Conservation (phyloP, 2,329 filamentous ascomycete species). For the Pseudogymnoascus sp. region DNA sequence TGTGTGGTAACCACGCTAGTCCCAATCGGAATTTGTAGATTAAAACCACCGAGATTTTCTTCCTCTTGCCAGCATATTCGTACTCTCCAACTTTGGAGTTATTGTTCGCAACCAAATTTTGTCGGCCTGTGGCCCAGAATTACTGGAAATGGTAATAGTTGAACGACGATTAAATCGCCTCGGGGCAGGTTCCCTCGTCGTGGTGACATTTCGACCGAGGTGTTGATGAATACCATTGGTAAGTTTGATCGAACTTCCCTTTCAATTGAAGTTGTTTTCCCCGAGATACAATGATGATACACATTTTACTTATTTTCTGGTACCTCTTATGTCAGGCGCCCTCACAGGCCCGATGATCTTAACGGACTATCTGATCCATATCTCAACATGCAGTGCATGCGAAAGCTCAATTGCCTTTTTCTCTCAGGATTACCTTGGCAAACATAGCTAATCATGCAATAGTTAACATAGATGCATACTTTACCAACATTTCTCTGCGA, state of each 20-base stretch:
- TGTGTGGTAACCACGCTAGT: not conserved
- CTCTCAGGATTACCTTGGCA: not conserved
- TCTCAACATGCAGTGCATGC: conserved; percentile 11
- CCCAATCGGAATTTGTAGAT: conserved; percentile 1
- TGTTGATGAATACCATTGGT: not conserved
- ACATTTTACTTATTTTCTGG: conserved; percentile 69
- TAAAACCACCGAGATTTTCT: conserved; percentile 6
- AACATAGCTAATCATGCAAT: conserved; percentile 3
- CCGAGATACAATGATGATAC: conserved; percentile 60
- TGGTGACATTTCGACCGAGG: not conserved
- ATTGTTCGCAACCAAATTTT: not conserved
- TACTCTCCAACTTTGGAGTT: not conserved
- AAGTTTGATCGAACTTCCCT: not conserved
- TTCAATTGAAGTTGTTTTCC: not conserved
- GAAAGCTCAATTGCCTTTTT: conserved; percentile 4
- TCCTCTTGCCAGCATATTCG: not conserved
- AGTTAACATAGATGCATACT: not conserved
- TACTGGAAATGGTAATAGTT: not conserved
- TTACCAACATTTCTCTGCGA: not conserved
- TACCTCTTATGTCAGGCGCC: conserved; percentile 91
- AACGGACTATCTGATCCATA: conserved; percentile 69
- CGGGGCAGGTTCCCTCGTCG: not conserved
- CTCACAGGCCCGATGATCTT: conserved; percentile 65
- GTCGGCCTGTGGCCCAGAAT: not conserved
- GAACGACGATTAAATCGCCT: not conserved